These are phyloP conservation scores for Takashimella tepidaria DNA, from an alignment of 1,284 basidiomycete species.

Conservation along the genomic window DNA sequence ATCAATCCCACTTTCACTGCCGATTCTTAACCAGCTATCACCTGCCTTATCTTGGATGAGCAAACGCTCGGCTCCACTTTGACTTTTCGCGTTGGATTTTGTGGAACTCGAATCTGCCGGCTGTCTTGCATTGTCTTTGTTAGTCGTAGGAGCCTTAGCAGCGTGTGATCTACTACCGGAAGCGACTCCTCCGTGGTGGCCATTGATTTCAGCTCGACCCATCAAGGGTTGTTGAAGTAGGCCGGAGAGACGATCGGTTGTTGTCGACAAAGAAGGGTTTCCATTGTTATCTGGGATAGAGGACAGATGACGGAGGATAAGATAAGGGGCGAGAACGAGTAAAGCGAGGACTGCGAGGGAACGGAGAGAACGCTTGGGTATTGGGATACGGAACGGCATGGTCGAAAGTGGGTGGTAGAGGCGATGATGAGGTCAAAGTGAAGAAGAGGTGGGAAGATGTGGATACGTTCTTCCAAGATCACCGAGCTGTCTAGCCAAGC, in stretches of 20 bases:
- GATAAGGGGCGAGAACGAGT: conserved; percentile 18
- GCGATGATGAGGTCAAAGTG: background rate
- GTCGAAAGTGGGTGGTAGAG: background rate
- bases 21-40: background rate
- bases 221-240: background rate
- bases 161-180: no score
- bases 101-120: background rate
- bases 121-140: no score
- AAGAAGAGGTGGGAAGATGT: background rate
- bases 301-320: conserved; percentile 15
- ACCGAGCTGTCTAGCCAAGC: no score
- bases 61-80: background rate
- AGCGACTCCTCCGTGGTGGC: background rate
- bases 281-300: conserved; percentile 42
- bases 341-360: conserved; percentile 17
- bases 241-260: background rate
- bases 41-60: background rate
- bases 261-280: background rate
- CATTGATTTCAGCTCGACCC: background rate
- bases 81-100: background rate
- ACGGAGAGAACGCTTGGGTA: conserved; percentile 24
- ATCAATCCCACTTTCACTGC: background rate
- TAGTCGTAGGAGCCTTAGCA: background rate
- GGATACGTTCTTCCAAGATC: no score
- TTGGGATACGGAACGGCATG: conserved; percentile 10